Evolutionary conservation across 2,329 filamentous ascomycete species (phyloP), one percentile per base, ranked within the genome.

Genomic region (Fusarium sp.): DNA sequence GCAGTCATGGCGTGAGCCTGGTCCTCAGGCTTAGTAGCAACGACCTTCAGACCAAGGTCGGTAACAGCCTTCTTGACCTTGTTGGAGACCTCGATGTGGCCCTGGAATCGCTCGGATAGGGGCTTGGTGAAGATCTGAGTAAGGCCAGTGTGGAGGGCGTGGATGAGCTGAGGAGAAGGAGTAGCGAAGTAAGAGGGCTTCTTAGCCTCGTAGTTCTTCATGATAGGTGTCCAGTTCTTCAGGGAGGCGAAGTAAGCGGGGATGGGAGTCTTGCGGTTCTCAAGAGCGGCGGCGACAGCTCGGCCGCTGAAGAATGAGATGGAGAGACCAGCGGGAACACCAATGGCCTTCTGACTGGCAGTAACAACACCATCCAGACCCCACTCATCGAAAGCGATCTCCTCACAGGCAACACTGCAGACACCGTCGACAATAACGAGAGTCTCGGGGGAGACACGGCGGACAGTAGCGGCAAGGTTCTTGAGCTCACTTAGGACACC

Each of bases 131-230:
- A 89, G 80, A 98, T 96, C 83, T 98, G 94, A 64, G 87, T 92
- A 35, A 99, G 88, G 5, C 95, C 90, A 14, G 95, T 98, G 88
- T 99, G 93, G 41, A 99, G 90, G 54, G 96, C 96, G 83, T 93
- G 96, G 77, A 99, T 88, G 57, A 99, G 90, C 84, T 99, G 96
- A 20, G 96, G 96, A 9, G 95, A 95, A 2, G 96, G 96, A 3
- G 96, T 99, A 42, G 96, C 96, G 81, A 99, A 99, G 87, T 99
- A 99, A 5, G 95, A 97, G 42, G 96, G 91, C 87, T 98, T 99
- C 87, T 95, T 94, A 74, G 94, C 94, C 86, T 99, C 96, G 84
- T 99, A 99, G 86, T 98, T 98, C 86, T 96, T 91, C 96, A 99
- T 98, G 84, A 99, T 96, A 52, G 96, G 96, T 65, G 95, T 87